A percentile compares a stretch with the other conserved stretches of the same genome.
Evolutionary conservation across 208 protist genomes (phyloP).

Genomic region (Leishmania braziliensis): DNA sequence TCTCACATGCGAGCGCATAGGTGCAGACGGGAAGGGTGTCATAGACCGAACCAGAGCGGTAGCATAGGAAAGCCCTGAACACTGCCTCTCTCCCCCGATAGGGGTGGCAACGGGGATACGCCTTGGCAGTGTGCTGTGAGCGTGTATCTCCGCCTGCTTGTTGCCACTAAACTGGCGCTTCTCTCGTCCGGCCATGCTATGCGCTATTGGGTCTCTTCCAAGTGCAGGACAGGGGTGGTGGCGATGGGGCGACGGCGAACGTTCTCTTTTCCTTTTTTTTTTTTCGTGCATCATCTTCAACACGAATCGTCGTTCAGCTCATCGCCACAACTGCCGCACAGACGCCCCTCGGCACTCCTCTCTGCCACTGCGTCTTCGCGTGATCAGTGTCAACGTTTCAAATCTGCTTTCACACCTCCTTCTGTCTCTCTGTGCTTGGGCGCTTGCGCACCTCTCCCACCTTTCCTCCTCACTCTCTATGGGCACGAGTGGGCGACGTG

Average conservation of each 20-base stretch:
- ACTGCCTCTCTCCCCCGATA: not conserved
- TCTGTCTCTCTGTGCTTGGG: not conserved
- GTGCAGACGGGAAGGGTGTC: not conserved
- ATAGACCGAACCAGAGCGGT: not conserved
- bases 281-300: not conserved
- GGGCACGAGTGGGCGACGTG: not conserved
- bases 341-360: not conserved
- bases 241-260: not conserved
- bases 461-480: not conserved
- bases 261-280: not conserved
- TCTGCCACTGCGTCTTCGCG: not conserved
- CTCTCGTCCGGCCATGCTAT: not conserved
- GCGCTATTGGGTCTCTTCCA: not conserved
- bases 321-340: not conserved
- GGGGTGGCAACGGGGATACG: not conserved
- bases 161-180: not conserved
- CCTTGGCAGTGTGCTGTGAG: not conserved
- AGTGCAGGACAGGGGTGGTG: not conserved
- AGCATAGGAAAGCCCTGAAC: not conserved
- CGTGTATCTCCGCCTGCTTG: not conserved
- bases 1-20: not conserved
- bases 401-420: not conserved
- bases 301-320: not conserved
- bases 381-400: not conserved
- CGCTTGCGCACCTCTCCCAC: not conserved